Evolutionary conservation across 805 yeast species (phyloP).

Genomic region (Saturnispora saitoi): DNA sequence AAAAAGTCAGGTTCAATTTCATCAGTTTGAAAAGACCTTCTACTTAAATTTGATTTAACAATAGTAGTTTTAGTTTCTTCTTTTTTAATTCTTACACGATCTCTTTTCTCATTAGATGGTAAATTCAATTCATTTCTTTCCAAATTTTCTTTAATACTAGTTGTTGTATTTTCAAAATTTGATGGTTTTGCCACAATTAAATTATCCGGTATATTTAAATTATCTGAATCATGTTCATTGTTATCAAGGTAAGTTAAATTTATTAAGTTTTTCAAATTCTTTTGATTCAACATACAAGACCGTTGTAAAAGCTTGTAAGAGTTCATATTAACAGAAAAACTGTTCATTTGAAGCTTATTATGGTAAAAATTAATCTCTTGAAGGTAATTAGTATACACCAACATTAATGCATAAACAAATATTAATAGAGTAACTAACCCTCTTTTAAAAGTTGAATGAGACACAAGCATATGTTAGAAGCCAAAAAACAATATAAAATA

Average conservation of each 20-base stretch:
- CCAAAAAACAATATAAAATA: constrained; percentile 2
- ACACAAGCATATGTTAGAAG: constrained; percentile 9
- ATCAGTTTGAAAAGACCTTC: too few relatives aligned
- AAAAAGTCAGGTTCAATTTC: too few relatives aligned
- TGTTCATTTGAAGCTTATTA: constrained; percentile 18
- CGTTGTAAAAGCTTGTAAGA: constrained; percentile 18
- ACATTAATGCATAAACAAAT: constrained; percentile 17
- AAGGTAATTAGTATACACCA: constrained; percentile 23
- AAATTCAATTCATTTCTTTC: too few relatives aligned
- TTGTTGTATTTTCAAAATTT: constrained; percentile 6
- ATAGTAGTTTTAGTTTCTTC: too few relatives aligned
- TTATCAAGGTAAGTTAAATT: too few relatives aligned
- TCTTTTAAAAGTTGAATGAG: constrained; percentile 16
- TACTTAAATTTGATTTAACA: too few relatives aligned
- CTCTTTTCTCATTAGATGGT: too few relatives aligned
- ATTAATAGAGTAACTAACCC: constrained; percentile 17
- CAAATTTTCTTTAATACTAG: too few relatives aligned
- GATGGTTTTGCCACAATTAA: neutral
- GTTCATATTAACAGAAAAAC: constrained; percentile 18
- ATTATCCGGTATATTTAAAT: neutral
- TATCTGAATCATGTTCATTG: too few relatives aligned
- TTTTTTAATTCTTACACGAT: too few relatives aligned
- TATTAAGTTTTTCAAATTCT: too few relatives aligned
- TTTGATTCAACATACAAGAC: constrained; percentile 4
- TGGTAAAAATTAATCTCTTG: constrained; percentile 23